phyloP scores from a whole-genome alignment of 106 monocot species.

The Apostasia ramifera region DNA sequence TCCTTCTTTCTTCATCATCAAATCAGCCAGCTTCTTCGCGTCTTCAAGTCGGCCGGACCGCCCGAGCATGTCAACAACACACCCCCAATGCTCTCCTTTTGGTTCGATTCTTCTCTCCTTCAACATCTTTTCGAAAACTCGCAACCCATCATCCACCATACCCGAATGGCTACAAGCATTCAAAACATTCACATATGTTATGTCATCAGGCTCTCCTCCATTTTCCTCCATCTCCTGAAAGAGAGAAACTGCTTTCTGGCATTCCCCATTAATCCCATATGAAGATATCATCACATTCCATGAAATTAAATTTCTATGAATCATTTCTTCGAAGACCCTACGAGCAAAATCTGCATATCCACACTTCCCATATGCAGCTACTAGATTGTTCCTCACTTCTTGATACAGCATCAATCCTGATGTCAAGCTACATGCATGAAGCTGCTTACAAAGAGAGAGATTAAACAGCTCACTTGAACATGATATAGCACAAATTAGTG shows the following conservation, averaged over 20 bases:
- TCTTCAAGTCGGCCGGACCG: slow-evolving; percentile 30
- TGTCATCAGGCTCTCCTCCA: slow-evolving; percentile 21
- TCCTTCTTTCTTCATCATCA: not conserved
- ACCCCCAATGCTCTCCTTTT: slow-evolving; percentile 28
- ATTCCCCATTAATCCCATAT: slow-evolving; percentile 37
- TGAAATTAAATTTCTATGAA: slow-evolving; percentile 14
- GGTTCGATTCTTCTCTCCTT: slow-evolving; percentile 19
- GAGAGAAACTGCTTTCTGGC: slow-evolving; percentile 20
- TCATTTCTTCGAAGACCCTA: slow-evolving; percentile 30
- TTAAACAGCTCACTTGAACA: slow-evolving; percentile 22
- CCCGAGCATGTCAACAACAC: slow-evolving; percentile 36
- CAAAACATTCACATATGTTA: slow-evolving; percentile 34
- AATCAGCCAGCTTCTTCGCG: slow-evolving; percentile 19
- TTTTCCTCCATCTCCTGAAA: slow-evolving; percentile 27
- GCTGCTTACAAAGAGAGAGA: slow-evolving; percentile 19
- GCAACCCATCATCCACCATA: slow-evolving; percentile 29
- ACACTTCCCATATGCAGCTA: slow-evolving; percentile 39
- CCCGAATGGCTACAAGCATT: slow-evolving; percentile 43
- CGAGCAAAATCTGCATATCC: slow-evolving; percentile 16
- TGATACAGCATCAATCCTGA: slow-evolving; percentile 15
- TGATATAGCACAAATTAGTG: slow-evolving; percentile 13
- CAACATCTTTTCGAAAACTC: slow-evolving; percentile 33
- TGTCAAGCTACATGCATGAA: slow-evolving; percentile 31
- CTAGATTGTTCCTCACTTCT: slow-evolving; percentile 27
- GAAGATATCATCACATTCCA: slow-evolving; percentile 46